These are phyloP conservation scores for Nothophaeocryptopus gaeumannii DNA, from an alignment of 2,329 filamentous ascomycete genomes.

Conservation along the genomic window DNA sequence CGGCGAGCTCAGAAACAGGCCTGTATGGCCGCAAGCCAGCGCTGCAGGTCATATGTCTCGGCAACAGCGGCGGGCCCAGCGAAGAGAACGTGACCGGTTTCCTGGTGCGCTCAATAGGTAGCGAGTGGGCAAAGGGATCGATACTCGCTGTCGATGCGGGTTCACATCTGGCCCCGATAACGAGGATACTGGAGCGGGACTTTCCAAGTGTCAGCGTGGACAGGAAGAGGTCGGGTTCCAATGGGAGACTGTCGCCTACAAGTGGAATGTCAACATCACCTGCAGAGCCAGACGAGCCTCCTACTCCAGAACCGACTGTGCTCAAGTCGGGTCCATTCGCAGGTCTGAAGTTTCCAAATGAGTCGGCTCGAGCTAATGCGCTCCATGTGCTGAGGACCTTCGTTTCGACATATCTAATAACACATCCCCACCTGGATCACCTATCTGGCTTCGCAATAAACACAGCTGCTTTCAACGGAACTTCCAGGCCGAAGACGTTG, in stretches of 20 bases:
- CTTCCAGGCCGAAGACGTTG: constrained; percentile 74
- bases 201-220: constrained; percentile 43
- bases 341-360: constrained; percentile 68
- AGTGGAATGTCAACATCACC: constrained; percentile 13
- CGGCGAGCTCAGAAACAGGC: constrained; percentile 33
- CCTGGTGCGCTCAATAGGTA: constrained; percentile 75
- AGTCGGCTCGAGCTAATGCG: constrained; percentile 72
- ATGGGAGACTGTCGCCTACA: constrained; percentile 13
- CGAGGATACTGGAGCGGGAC: constrained; percentile 66
- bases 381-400: constrained; percentile 74
- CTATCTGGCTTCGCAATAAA: constrained; percentile 90
- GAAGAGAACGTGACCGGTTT: constrained; percentile 90
- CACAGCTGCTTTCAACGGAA: constrained; percentile 78
- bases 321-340: constrained; percentile 69
- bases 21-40: constrained; percentile 37
- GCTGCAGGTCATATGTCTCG: constrained; percentile 54
- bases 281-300: constrained; percentile 17
- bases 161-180: constrained; percentile 81
- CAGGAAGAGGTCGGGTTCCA: constrained; percentile 12
- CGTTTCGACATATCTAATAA: constrained; percentile 86
- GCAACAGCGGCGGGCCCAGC: constrained; percentile 81
- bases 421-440: constrained; percentile 95
- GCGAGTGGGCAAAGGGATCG: constrained; percentile 78
- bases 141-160: constrained; percentile 92
- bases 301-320: constrained; percentile 48